Evolutionary conservation across 177 flowering plant genomes (phyloP), one percentile per base, ranked within the genome.

Genomic region (Vitis hybrid): DNA sequence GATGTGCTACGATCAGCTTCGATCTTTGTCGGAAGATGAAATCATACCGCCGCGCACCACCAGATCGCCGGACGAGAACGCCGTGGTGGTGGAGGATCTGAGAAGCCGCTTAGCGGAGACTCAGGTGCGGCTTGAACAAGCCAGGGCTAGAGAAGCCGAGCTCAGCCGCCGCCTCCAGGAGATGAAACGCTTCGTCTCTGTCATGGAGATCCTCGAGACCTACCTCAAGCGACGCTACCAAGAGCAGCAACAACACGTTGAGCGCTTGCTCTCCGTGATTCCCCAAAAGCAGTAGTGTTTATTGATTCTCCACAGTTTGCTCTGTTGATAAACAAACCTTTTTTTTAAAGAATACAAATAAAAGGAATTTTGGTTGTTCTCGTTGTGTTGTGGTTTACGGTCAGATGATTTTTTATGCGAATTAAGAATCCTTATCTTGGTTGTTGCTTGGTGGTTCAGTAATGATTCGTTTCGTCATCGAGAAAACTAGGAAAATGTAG

Each of bases 121-220:
- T 3, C 89, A 89, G 81, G 86, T 82, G 35, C 84, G 87, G 52
- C 84, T 89, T 3, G 83, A 72, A 13, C 80, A 83, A 50, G 89
- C 89, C n/a, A 81, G 91, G 72, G 91, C 91, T 18, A 77, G 94
- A 32, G 94, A 89, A 68, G 91, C 91, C 21, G 90, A 81, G 77
- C 86, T 89, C 56, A 85, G 78, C 74, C 88, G 88, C 64, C 81
- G 74, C 6, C 84, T 89, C 30, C 81, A 85, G 14, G 86, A 84
- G 67, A 89, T 88, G 94, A 86, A 80, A 67, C 89, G 89, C 1
- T 89, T 89, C 81, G 81, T 86, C 15, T 75, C 84, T 35, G 94
- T 89, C 60, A 89, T 89, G 91, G 89, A 83, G 76, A 86, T 89
- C 74, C 84, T 89, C 40, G 90, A 89, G 70, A 46, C 74, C 51